Base-by-base conservation (phyloP, 1,284 basidiomycete species). In the Heliocybe sulcata region DNA sequence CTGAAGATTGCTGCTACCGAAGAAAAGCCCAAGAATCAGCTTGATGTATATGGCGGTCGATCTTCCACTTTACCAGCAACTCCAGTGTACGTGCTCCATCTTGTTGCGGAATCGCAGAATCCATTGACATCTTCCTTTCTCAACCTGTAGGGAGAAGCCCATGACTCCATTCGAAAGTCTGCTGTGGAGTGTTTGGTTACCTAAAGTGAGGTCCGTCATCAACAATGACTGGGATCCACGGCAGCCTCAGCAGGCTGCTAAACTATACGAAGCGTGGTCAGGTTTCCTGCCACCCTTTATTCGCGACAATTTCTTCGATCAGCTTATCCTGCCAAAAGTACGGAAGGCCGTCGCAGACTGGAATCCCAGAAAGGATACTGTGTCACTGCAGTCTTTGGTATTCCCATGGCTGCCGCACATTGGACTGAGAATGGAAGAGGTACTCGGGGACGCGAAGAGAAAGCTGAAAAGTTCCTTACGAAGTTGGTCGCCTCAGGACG, bases 151-250 rank as follows among this genome's bases (percentile, higher is more conserved):
- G 49, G 80, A 84, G 58, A 74, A 73, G 59, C 76, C 76, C 0
- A 99, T 99, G 97, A 94, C 94, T 3, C 88, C 97, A 0, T 99
- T 92, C 69, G 96, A 99, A 67, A 90, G 88, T 55, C 75, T 99
- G 20, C 72, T 99, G 16, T 99, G 96, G 95, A 90, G 89, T 58
- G 76, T 90, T 6, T 99, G 95, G 96, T 75, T 99, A 23, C 97
- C 97, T 0, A 89, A 83, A 69, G 86, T 99, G n/a, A 85, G 97
- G 27, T 90, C 90, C 0, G 79, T 83, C 9, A 83, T 97, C 68
- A 97, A 97, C 69, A 98, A 98, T 68, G 86, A 92, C 20, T 99
- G 97, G 96, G 77, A 82, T 16, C 83, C 94, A 0, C 72, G 80
- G 42, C 72, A 85, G 35, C 85, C 94, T 1, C 74, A 82, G 9